phyloP scores from a whole-genome alignment of 2,329 filamentous ascomycete genomes.

The Pseudomassariella vexata region DNA sequence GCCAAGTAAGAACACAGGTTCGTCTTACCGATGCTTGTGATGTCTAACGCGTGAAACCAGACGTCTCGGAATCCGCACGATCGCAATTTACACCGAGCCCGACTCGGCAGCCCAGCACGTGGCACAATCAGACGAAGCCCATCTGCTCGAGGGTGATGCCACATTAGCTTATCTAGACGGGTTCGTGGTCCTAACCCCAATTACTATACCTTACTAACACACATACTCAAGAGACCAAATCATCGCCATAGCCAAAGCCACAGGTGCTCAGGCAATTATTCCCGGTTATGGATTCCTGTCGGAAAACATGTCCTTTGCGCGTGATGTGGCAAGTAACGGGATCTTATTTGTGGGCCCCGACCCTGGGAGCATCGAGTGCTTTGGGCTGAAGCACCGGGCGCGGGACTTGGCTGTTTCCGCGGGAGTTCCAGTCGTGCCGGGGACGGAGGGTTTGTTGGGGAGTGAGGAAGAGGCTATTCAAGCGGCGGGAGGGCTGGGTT shows the following conservation, averaged over 20 bases:
- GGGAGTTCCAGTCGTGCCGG: slow-evolving; percentile 26
- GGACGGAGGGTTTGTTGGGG: slow-evolving; percentile 10
- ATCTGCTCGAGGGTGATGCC: slow-evolving; percentile 6
- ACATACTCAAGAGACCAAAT: slow-evolving; percentile 4
- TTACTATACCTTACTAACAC: background rate
- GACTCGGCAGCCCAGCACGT: slow-evolving; percentile 10
- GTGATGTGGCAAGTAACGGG: background rate
- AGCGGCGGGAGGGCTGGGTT: slow-evolving; percentile 22
- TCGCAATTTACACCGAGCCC: slow-evolving; percentile 9
- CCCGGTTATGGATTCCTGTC: slow-evolving; percentile 8
- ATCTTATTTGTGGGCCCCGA: slow-evolving; percentile 5
- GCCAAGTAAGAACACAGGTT: too few species aligned
- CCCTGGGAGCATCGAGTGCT: slow-evolving; percentile 4
- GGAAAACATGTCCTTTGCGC: slow-evolving; percentile 6
- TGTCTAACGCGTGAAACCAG: too few species aligned
- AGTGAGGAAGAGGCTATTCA: slow-evolving; percentile 46
- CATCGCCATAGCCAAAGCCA: background rate
- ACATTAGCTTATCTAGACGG: slow-evolving; percentile 4
- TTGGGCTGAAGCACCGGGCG: slow-evolving; percentile 33
- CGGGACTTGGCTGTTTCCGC: slow-evolving; percentile 23
- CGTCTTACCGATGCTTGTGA: too few species aligned
- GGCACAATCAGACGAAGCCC: slow-evolving; percentile 7
- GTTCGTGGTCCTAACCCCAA: background rate
- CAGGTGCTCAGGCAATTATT: slow-evolving; percentile 4
- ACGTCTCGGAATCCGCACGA: background rate